These are phyloP conservation scores for Cyclaneusma minus DNA, from an alignment of 2,329 filamentous ascomycete species.

Conservation along the genomic window DNA sequence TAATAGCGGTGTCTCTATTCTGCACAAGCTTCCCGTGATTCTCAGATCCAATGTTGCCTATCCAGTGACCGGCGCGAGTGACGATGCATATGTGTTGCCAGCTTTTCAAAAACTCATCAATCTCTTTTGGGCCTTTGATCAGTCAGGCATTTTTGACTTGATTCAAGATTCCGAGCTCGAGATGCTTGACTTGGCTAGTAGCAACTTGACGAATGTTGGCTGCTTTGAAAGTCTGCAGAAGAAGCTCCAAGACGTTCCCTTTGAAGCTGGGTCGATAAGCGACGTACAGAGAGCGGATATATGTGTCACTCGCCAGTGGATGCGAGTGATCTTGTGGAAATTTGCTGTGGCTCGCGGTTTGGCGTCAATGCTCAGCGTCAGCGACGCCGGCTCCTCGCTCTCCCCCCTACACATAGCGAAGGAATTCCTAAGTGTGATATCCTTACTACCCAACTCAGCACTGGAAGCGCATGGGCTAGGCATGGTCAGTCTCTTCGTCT, in stretches of 20 bases:
- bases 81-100: constrained; percentile 27
- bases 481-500: constrained; percentile 16
- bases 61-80: constrained; percentile 21
- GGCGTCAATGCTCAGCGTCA: constrained; percentile 4
- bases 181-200: background rate
- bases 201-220: constrained; percentile 12
- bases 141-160: constrained; percentile 31
- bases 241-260: constrained; percentile 24
- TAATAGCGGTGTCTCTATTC: constrained; percentile 29
- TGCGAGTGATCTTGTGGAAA: constrained; percentile 49
- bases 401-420: constrained; percentile 27
- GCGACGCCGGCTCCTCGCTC: constrained; percentile 6
- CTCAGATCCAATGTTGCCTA: constrained; percentile 24
- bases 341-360: too few relatives aligned
- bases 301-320: constrained; percentile 53
- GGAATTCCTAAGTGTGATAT: constrained; percentile 27
- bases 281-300: constrained; percentile 52
- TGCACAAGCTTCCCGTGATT: constrained; percentile 31
- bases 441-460: constrained; percentile 26
- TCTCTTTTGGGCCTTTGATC: constrained; percentile 33
- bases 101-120: constrained; percentile 32
- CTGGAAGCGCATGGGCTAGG: constrained; percentile 33
- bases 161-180: constrained; percentile 13
- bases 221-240: constrained; percentile 25
- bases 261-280: constrained; percentile 22